These are phyloP conservation scores for Triticum monococcum DNA, from an alignment of 176 grass and related monocot genomes.

Conservation along the genomic window DNA sequence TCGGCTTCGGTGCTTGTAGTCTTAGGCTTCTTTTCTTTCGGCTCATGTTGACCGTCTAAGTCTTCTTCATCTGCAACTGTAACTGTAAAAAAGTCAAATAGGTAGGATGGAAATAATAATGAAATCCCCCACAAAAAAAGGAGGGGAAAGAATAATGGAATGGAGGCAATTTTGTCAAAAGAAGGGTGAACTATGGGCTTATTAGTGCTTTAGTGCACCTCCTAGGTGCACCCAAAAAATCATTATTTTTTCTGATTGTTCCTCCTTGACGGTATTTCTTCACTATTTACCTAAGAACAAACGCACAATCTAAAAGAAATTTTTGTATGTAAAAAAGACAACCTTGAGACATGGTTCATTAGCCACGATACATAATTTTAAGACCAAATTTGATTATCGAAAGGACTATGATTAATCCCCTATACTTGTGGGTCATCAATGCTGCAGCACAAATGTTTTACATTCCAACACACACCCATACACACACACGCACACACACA, in stretches of 20 bases:
- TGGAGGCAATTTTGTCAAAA: background rate
- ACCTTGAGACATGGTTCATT: too few relatives aligned
- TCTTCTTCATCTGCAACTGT: background rate
- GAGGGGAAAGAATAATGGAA: background rate
- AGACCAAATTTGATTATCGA: too few relatives aligned
- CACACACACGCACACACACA: too few relatives aligned
- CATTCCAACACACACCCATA: too few relatives aligned
- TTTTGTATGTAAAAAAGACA: too few relatives aligned
- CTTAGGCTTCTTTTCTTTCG: background rate
- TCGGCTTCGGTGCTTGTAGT: background rate
- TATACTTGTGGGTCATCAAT: too few relatives aligned
- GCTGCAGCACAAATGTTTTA: too few relatives aligned
- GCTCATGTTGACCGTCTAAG: background rate
- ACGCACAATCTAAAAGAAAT: too few relatives aligned
- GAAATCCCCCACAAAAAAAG: background rate
- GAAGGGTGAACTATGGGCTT: background rate
- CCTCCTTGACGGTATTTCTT: too few relatives aligned
- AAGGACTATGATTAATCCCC: too few relatives aligned
- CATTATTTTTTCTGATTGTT: background rate
- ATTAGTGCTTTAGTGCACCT: background rate
- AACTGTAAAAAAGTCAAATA: background rate
- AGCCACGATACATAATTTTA: too few relatives aligned
- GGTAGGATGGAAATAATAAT: background rate
- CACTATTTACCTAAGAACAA: too few relatives aligned
- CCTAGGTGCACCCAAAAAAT: background rate